Evolutionary conservation across 805 yeast genomes (phyloP), one percentile per base, ranked within the genome.

Genomic region (Sporopachydermia quercuum): DNA sequence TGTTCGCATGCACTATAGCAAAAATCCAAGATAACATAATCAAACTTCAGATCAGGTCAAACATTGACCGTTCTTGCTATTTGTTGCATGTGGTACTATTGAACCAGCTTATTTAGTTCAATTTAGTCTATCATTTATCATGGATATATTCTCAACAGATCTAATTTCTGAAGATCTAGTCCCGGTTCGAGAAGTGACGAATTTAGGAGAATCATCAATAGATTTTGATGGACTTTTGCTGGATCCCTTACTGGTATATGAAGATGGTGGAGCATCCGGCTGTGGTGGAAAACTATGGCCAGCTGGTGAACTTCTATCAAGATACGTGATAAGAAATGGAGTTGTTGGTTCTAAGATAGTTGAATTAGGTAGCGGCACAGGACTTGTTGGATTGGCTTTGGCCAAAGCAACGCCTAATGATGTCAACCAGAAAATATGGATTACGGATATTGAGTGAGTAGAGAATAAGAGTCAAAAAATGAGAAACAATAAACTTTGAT

Each of bases 221-320:
- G 55, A 60, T 8, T 65, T 65, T 42, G 64, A 60, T 34, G 66
- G 67, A 1, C 54, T 61, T 37, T 49, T 66, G 16, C 39, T 44
- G 0, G 41, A 49, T 4, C 57, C 57, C 1, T 51, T 70, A 19
- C 50, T 58, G 45, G 62, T 73, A 18, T 58, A 56, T 42, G 74
- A 69, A 45, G 78, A 74, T 47, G 78, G 77, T 34, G 78, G 78
- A 4, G 70, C 64, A 1, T 51, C 64, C 3, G 79, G 79, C 2
- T 74, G 78, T 51, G 79, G 79, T n/a, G 79, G 79, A 3, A 67
- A 70, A 42, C 58, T 73, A 3, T 73, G 79, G 79, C 62, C 74
- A 2, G 76, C 78, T 5, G 79, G 78, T 14, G 74, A 71, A 40
- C 55, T 71, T 37, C 54, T 73, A 15, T 62, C 75, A 11, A 56